Conservation (phyloP, 768 basidiomycete genomes). For the Neoboletus subvelutipes region DNA sequence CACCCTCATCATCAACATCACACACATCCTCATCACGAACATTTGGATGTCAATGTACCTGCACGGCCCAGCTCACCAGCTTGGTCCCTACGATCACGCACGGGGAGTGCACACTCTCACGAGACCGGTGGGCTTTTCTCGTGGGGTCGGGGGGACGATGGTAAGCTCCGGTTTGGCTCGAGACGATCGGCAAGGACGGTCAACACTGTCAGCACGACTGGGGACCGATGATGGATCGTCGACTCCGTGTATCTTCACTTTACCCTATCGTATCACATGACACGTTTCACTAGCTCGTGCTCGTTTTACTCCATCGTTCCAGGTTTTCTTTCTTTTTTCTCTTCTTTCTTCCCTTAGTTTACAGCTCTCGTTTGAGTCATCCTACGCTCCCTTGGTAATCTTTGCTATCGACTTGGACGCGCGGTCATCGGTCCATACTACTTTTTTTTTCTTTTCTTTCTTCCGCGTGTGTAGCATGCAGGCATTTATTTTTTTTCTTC, state of each 20-base stretch:
- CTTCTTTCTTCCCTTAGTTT: slow-evolving; percentile 2
- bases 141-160: slow-evolving; percentile 60
- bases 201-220: slow-evolving; percentile 17
- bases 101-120: slow-evolving; percentile 71
- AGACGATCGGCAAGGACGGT: slow-evolving; percentile 51
- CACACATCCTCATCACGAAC: slow-evolving; percentile 53
- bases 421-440: slow-evolving; percentile 10
- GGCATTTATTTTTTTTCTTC: slow-evolving; percentile 16
- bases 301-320: slow-evolving; percentile 8
- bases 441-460: slow-evolving; percentile 2
- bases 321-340: background rate
- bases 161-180: slow-evolving; percentile 75
- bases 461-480: slow-evolving; percentile 32
- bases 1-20: slow-evolving; percentile 63
- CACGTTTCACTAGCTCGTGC: slow-evolving; percentile 2
- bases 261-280: background rate
- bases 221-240: slow-evolving; percentile 24
- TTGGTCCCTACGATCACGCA: slow-evolving; percentile 82
- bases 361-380: slow-evolving; percentile 24
- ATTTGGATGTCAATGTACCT: slow-evolving; percentile 49
- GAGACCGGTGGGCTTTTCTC: slow-evolving; percentile 71
- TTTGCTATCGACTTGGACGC: slow-evolving; percentile 22
- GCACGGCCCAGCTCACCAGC: slow-evolving; percentile 74
- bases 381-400: slow-evolving; percentile 36
- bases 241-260: background rate